Evolutionary conservation across 1,284 basidiomycete genomes (phyloP), one percentile per base, ranked within the genome.

Genomic region (Puccinia horiana): DNA sequence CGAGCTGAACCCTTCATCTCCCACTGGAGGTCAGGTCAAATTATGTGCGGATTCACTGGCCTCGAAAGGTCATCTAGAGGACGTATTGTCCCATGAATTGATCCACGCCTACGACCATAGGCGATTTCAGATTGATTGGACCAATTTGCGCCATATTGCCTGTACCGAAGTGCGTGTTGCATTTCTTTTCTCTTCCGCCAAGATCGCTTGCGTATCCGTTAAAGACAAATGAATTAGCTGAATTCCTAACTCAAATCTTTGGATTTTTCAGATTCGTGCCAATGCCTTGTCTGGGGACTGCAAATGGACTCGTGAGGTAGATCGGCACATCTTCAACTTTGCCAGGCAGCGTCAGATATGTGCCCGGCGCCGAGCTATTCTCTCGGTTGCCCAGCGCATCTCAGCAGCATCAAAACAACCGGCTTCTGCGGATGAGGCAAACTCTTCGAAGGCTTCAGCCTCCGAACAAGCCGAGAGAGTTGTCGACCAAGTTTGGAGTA

Each of bases 241-340:
- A 63, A 20, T 4, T 32, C 2, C 20, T n/a, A 23, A 11, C 26
- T 26, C 12, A 16, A 8, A 47, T 70, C 23, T 47, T 6, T 35
- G 37, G 49, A 32, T 0, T 37, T 2, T 32, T 32, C n/a, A 81
- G 80, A 75, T 81, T 63, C 80, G 80, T 26, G 80, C 80, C 54
- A 81, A 81, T 35, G 80, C 80, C 47, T n/a, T 81, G 12, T 81
- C 80, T 12, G 80, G 80, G 23, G 80, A 81, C 52, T 81, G 80
- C 47, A 72, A 72, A 52, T 81, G 80, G 80, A 75, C 80, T 35
- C 40, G 80, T 1, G 80, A 81, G 63, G 37, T 81, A 6, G 80
- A 81, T 67, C 80, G 80, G 1, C 80, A 81, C 58, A 75, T 54
- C 5, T 81, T 61, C 35, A 63, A 56, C 40, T 81, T 81, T 75